phyloP scores from a whole-genome alignment of 1,284 basidiomycete genomes.

The Mycosarcoma maydis region DNA sequence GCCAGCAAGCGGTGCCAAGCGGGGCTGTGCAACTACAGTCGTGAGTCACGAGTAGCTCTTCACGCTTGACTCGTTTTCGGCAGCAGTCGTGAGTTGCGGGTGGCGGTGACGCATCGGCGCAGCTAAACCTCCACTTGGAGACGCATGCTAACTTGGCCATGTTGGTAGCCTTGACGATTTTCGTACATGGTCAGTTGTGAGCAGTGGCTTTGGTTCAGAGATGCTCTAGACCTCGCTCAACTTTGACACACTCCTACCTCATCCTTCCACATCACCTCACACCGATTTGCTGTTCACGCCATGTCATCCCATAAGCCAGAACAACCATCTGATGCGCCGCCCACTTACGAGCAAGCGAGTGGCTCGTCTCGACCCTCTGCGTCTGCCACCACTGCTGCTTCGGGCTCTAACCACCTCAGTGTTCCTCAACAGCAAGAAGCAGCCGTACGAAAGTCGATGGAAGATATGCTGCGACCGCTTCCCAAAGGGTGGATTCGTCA shows the following conservation, averaged over 20 bases:
- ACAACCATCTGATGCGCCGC: conserved; percentile 30
- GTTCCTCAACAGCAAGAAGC: conserved; percentile 11
- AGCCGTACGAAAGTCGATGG: conserved; percentile 31
- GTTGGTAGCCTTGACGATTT: too few species aligned
- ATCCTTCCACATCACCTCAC: background rate
- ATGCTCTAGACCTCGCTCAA: too few species aligned
- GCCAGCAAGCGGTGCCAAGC: too few species aligned
- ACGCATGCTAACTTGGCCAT: background rate
- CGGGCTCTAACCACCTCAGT: conserved; percentile 8
- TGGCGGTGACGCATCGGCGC: conserved; percentile 14
- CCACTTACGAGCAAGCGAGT: conserved; percentile 40
- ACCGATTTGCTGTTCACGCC: too few species aligned
- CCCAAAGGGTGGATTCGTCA: conserved; percentile 62
- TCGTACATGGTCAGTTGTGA: too few species aligned
- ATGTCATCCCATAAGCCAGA: conserved; percentile 9
- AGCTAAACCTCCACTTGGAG: conserved; percentile 2
- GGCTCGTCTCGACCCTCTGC: conserved; percentile 10
- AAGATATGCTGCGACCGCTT: conserved; percentile 52
- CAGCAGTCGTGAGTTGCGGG: background rate
- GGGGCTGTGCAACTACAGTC: too few species aligned
- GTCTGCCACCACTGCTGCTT: conserved; percentile 3
- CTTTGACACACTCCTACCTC: too few species aligned
- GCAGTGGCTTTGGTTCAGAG: too few species aligned
- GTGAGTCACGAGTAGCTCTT: too few species aligned
- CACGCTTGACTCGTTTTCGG: too few species aligned